Evolutionary conservation across 2,329 filamentous ascomycete genomes (phyloP), one percentile per base, ranked within the genome.

Genomic region (Pseudogymnoascus sp.): DNA sequence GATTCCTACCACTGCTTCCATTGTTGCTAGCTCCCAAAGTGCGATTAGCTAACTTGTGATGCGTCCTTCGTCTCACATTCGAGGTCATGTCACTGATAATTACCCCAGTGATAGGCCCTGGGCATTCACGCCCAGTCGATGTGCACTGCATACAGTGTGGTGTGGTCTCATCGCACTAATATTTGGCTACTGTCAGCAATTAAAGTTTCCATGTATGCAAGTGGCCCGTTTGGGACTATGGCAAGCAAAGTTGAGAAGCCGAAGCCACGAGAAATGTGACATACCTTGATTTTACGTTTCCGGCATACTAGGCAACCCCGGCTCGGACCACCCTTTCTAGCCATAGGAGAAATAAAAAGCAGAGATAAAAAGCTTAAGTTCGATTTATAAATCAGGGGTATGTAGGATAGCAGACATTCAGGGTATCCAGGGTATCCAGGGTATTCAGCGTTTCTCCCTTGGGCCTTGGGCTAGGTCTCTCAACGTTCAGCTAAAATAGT

Each of bases 81-180:
- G 35, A 50, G 31, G 60, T 62, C 60, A 62, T 62, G n/a, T 62
- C 60, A 19, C 60, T 42, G 23, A 62, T 35, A 7, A 62, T 62
- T 15, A 53, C 23, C 23, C 60, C 60, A 9, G 60, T 62, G 23
- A 62, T 62, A 29, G 60, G 40, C 31, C 60, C 60, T 7, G 60
- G 60, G 38, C 40, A 62, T 21, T 23, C 38, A 46, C 26, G 60
- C 60, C 60, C 60, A 33, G 26, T 53, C 13, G 38, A 46, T 21
- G 29, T 62, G 23, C 60, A 62, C n/a, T 62, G 9, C 9, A 9
- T 53, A 23, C 60, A 62, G n/a, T 31, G 11, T 23, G 60, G 60
- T 2, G 60, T 53, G 15, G n/a, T 13, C 26, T 62, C 60, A n/a
- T 62, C 60, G 23, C 60, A 62, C 40, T 62, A n/a, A 15, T 42